These are phyloP conservation scores for Ophiostoma sp. DNA, from an alignment of 2,329 filamentous ascomycete species.

Conservation along the genomic window DNA sequence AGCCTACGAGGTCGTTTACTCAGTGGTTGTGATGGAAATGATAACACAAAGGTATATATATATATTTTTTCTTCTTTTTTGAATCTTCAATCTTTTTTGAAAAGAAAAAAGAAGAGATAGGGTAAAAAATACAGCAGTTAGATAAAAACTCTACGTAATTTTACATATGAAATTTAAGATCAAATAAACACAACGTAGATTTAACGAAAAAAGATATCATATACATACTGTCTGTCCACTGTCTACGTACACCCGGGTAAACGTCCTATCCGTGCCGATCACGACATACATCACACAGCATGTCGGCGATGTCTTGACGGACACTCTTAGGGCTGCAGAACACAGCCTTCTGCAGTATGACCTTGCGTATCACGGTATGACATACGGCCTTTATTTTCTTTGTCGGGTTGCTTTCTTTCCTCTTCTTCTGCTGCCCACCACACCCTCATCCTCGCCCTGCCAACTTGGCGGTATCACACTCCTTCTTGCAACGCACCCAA, in stretches of 20 bases:
- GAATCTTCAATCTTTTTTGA: too few relatives aligned
- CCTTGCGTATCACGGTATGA: neutral
- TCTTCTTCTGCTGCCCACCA: neutral
- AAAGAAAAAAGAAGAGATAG: too few relatives aligned
- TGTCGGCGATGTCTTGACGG: conserved; percentile 5
- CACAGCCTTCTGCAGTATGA: conserved; percentile 8
- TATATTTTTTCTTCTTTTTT: too few relatives aligned
- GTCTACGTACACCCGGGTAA: too few relatives aligned
- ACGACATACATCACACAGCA: neutral
- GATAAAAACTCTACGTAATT: too few relatives aligned
- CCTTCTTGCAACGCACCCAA: neutral
- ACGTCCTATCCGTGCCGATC: neutral
- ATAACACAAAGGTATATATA: too few relatives aligned
- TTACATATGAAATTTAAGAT: too few relatives aligned
- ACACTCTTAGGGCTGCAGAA: conserved; percentile 14
- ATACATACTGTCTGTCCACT: too few relatives aligned
- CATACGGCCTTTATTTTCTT: neutral
- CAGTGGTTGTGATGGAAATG: too few relatives aligned
- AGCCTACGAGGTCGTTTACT: neutral
- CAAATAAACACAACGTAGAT: too few relatives aligned
- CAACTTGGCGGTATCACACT: neutral
- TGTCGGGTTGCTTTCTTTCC: neutral
- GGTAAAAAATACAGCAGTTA: too few relatives aligned
- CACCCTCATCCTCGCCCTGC: neutral
- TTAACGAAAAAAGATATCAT: too few relatives aligned